Evolutionary conservation across 352 stramenopile species (phyloP).

Genomic region (Pythium apleroticum): DNA sequence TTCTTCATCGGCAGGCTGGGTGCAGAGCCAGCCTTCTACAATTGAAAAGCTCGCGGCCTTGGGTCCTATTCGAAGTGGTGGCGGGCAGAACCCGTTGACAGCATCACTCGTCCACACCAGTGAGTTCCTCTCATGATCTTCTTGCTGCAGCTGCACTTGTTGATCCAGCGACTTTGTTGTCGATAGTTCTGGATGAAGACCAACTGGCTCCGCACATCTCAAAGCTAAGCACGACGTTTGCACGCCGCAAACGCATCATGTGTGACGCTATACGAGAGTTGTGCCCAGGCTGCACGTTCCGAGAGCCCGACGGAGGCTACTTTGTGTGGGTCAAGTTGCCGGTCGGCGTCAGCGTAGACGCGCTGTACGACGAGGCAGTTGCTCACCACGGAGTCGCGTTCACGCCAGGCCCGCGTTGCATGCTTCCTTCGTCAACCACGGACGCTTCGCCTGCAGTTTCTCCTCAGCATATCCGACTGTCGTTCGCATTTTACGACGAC

Average conservation of each 20-base stretch:
- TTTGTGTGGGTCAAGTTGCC: conserved; percentile 83
- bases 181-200: conserved; percentile 58
- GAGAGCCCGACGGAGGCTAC: conserved; percentile 72
- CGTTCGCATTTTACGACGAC: conserved; percentile 80
- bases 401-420: conserved; percentile 68
- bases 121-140: conserved; percentile 31
- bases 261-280: conserved; percentile 43
- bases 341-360: conserved; percentile 39
- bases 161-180: not conserved
- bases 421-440: conserved; percentile 28
- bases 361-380: conserved; percentile 49
- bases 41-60: conserved; percentile 59
- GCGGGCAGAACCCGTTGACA: conserved; percentile 91
- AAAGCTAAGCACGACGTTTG: conserved; percentile 42
- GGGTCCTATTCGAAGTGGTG: conserved; percentile 86
- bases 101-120: conserved; percentile 77
- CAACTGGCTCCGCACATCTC: conserved; percentile 51
- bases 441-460: not conserved
- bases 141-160: not conserved
- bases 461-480: conserved; percentile 45
- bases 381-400: conserved; percentile 68
- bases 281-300: conserved; percentile 50
- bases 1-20: conserved; percentile 43
- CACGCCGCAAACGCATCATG: conserved; percentile 44
- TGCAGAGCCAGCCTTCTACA: conserved; percentile 53